Evolutionary conservation across 306 rosid genomes (phyloP).

Genomic region (Cicer chorassanicum): DNA sequence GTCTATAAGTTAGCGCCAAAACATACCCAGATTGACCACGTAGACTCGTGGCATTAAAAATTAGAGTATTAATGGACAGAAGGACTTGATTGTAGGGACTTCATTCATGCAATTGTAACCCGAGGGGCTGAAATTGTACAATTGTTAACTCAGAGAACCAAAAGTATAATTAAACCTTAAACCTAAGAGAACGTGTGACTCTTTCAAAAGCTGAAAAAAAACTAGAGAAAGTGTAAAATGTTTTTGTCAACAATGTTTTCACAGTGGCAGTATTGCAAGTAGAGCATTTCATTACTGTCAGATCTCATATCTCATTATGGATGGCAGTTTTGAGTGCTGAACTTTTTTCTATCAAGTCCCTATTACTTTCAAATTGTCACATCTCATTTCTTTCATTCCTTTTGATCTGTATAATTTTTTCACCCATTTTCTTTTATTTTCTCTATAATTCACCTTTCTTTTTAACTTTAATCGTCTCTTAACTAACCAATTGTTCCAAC

Average conservation of each 20-base stretch:
- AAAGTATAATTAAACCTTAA: background rate
- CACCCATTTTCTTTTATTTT: background rate
- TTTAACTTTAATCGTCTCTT: background rate
- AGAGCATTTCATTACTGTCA: background rate
- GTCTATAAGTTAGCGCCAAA: background rate
- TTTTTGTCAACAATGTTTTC: background rate
- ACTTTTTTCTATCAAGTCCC: background rate
- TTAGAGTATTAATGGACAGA: background rate
- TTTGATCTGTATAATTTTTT: background rate
- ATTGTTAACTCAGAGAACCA: background rate
- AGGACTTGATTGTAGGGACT: conserved; percentile 6
- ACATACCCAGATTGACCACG: background rate
- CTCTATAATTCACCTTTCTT: background rate
- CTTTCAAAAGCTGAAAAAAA: background rate
- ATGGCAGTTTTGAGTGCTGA: background rate
- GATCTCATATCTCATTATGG: background rate
- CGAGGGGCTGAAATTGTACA: background rate
- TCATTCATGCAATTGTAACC: background rate
- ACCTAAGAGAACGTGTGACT: too few relatives aligned
- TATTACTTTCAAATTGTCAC: background rate
- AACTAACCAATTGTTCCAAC: background rate
- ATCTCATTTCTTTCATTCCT: background rate
- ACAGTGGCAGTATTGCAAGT: background rate
- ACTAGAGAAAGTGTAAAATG: background rate
- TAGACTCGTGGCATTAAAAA: background rate